Evolutionary conservation across 2,329 filamentous ascomycete species (phyloP), one percentile per base, ranked within the genome.

Genomic region (Sporothrix inflata): DNA sequence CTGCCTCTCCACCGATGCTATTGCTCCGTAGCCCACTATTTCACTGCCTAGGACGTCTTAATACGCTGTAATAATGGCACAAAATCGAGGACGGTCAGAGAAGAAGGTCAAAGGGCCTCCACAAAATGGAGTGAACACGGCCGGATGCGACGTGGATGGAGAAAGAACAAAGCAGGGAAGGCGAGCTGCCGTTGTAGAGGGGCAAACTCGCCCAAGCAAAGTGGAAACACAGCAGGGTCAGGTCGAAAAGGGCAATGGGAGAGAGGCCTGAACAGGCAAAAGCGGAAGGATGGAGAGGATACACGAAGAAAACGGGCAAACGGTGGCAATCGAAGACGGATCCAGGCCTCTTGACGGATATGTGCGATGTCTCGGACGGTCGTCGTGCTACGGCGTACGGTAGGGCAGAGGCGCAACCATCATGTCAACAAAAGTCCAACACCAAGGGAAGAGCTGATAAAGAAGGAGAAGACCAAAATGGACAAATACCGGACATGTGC

Each of bases 21-120:
- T 21, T 66, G 40, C 42, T 49, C 63, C 42, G 24, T 34, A 49
- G 21, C 7, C 60, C 38, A 45, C 21, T 42, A 3, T 65, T 42
- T 8, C 12, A 42, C 61, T n/a, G 42, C 24, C 24, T 34, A 34
- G 9, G 40, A n/a, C 16, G 19, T 19, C 38, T 65, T 45, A 45
- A 65, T 65, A 65, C 21, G 60, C 38, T 65, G 60, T 65, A 45
- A 27, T 45, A 45, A 65, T 65, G 60, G 60, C 38, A 42, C 57
- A 63, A 63, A 63, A 61, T 40, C 16, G 27, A 34, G 27, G 53
- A 6, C 19, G 8, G 53, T 45, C 60, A 27, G 27, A 30, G 4
- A 30, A 19, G 5, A 16, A 19, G 40, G 40, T 14, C 12, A n/a
- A 16, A 16, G 34, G 21, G 34, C 38, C 38, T 45, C n/a, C 34